Base-by-base conservation (phyloP, 331 rosid genomes). In the Quercus tomentella region DNA sequence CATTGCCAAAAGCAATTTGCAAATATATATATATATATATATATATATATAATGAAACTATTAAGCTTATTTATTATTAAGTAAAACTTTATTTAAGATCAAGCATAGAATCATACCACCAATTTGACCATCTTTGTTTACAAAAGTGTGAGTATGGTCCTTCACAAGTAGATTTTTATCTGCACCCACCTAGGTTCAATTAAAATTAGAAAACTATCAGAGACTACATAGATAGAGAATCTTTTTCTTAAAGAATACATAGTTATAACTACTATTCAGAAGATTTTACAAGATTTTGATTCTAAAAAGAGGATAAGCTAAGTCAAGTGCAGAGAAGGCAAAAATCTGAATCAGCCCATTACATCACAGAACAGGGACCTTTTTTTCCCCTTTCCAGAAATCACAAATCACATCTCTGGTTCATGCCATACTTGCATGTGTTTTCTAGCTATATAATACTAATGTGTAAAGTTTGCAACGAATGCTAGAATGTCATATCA, bases 131-230 rank as follows among this genome's bases (percentile, higher is more conserved):
- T 97, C 99, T 82, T 86, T 96, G 84, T 96, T 96, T 56, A 96
- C 92, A 82, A 96, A 96, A 45, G 98, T 93, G 82, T 96, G 99
- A 78, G 96, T 90, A 82, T 96, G 99, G 75, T 96, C 97, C 92
- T 96, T 96, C 76, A 93, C 92, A 57, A 96, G 98, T 31, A 96
- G 94, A 90, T 96, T 96, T 56, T 91, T 45, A 23, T 88, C 83
- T 33, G 99, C 99, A 51, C 97, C 99, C 37, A 90, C 99, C 99
- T 96, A 86, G 21, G 71, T 77, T 75, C 82, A 78, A 81, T 67
- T 20, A 77, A 52, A 57, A 31, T 56, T 78, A 60, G 31, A 82
- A 75, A 60, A 61, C 20, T 56, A 80, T 80, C 20, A 76, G 73
- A 82, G 54, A 76, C 25, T 22, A 60, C 1, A 54, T 65, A 43